Conservation (phyloP, 352 stramenopile species). For the Pythium plurisporium region DNA sequence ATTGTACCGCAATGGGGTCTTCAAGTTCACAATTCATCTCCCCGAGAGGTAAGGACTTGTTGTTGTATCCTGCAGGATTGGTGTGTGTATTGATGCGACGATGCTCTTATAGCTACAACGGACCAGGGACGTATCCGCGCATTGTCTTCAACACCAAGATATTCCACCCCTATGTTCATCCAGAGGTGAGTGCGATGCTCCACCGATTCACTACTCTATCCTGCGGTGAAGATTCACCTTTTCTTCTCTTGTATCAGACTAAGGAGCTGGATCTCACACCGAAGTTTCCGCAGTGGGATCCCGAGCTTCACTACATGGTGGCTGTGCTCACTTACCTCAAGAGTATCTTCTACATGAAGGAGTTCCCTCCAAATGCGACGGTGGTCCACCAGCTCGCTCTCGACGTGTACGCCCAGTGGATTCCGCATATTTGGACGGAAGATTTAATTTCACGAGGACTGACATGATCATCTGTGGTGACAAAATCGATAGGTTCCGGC, state of each 20-base stretch:
- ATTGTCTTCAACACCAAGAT: constrained; percentile 92
- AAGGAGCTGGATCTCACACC: constrained; percentile 89
- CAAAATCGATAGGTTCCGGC: constrained; percentile 42
- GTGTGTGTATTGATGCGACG: neutral
- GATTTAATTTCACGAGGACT: no score
- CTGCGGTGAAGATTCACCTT: no score
- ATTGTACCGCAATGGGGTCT: constrained; percentile 94
- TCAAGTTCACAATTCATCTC: constrained; percentile 94
- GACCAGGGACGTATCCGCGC: constrained; percentile 86
- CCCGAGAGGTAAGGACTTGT: constrained; percentile 44
- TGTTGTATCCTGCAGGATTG: neutral
- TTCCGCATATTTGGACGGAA: no score
- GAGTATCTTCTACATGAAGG: constrained; percentile 98
- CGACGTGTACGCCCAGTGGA: constrained; percentile 73
- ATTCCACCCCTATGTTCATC: constrained; percentile 93
- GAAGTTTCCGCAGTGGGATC: constrained; percentile 92
- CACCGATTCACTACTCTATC: no score
- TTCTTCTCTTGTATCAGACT: constrained; percentile 51
- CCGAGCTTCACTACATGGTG: constrained; percentile 93
- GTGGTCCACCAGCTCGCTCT: constrained; percentile 86
- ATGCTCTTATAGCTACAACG: constrained; percentile 87
- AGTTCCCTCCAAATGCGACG: constrained; percentile 59
- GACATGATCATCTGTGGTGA: no score
- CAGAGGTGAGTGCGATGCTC: constrained; percentile 25
- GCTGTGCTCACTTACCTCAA: constrained; percentile 96